Conservation (phyloP, 208 protist species). For the Ichthyophonus hoferi region DNA sequence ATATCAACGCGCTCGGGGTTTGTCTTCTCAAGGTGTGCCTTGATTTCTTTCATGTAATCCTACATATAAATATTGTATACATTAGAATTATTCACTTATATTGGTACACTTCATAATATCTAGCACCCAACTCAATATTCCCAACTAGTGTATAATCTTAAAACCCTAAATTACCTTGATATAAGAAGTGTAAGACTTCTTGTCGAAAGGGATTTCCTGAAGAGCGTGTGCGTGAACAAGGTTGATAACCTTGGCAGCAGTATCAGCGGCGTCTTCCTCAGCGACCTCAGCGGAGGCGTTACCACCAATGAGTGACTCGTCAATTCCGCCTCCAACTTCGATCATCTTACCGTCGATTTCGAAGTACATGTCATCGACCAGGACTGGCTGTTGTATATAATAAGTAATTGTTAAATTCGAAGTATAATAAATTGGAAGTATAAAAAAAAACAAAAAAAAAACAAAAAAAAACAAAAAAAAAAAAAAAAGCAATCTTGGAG, state of each 20-base stretch:
- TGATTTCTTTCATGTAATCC: conserved; percentile 36
- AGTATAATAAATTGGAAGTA: no score
- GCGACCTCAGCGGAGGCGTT: conserved; percentile 41
- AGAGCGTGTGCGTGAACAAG: conserved; percentile 21
- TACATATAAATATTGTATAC: conserved; percentile 22
- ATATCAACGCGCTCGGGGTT: conserved; percentile 29
- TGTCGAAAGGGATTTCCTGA: conserved; percentile 22
- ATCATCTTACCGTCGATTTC: neutral
- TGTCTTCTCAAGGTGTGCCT: conserved; percentile 7
- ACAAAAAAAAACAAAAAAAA: neutral
- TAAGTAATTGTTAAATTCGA: no score
- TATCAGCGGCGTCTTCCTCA: conserved; percentile 16
- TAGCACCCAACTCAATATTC: neutral
- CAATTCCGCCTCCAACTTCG: conserved; percentile 26
- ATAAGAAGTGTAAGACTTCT: conserved; percentile 34
- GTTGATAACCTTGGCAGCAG: conserved; percentile 8
- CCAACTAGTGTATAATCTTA: neutral
- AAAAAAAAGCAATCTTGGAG: neutral
- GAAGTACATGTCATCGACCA: neutral
- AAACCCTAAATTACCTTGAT: conserved; percentile 4
- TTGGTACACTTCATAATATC: no score
- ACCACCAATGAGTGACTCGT: conserved; percentile 42
- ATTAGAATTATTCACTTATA: no score
- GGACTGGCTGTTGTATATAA: neutral
- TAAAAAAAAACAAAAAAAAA: no score